Base-by-base conservation (phyloP, 2,329 filamentous ascomycete species). In the Monosporascus sp. region DNA sequence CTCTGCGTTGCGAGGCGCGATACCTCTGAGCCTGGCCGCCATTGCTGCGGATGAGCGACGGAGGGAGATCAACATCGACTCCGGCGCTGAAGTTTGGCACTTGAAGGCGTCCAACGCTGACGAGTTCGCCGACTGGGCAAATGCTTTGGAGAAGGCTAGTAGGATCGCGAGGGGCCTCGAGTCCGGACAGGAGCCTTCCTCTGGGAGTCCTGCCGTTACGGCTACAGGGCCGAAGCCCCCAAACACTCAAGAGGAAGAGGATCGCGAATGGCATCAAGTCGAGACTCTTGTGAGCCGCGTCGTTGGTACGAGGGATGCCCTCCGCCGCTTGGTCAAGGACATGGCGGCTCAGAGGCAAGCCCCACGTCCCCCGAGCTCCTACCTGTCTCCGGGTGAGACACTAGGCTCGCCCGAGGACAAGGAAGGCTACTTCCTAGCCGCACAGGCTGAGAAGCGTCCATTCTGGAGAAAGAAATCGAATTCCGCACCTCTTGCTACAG, bases 1-100 rank as follows among this genome's bases (percentile, higher is more conserved):
- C 5, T 95, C 93, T 6, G 91, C 93, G 1, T 77, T 99, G 44
- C 85, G 94, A 55, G 94, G 94, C 18, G 91, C 94, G 7, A 94
- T 99, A 50, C 94, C 94, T 0, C 78, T 99, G 8, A 94, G 90
- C 25, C 75, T 99, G 50, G 94, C 94, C 17, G 94, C 90, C 5
- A 88, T 99, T 54, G 89, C 92, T 3, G 90, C 90, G 7, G 92
- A 96, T 66, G 90, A 94, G 68, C 85, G 89, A 64, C 85, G 89
- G 38, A 83, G 91, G 58, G 93, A 97, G 70, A 96, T 99, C 50
- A 96, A 88, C 43, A 94, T 99, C 53, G 94, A 99, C 68, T 97
- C 94, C 0, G 94, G 94, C 1, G 92, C 94, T 2, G 94, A 99
- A 70, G 85, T 99, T 25, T 99, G 94, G 94, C 94, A 97, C 73